These are phyloP conservation scores for Ustanciosporium gigantosporum DNA, from an alignment of 1,284 basidiomycete species.

Conservation along the genomic window DNA sequence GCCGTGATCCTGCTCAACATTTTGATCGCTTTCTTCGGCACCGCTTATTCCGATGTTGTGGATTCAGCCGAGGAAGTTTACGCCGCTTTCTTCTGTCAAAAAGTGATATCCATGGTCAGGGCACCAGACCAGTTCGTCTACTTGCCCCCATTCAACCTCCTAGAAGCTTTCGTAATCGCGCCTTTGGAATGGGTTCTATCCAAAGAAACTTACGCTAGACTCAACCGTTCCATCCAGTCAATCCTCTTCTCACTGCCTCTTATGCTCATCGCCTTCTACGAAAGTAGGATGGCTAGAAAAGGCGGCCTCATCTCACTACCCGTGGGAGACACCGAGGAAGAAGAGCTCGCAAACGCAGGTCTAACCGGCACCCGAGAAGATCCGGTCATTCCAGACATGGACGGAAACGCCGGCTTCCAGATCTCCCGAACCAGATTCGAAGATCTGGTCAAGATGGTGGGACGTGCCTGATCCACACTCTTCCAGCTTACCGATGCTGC, in stretches of 20 bases:
- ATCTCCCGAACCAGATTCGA: slow-evolving; percentile 37
- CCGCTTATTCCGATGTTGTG: slow-evolving; percentile 55
- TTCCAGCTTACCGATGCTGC: no score
- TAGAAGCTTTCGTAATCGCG: slow-evolving; percentile 78
- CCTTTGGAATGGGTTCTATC: slow-evolving; percentile 75
- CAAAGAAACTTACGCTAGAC: slow-evolving; percentile 32
- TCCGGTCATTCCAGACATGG: slow-evolving; percentile 40
- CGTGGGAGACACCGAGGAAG: slow-evolving; percentile 8
- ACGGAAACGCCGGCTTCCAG: slow-evolving; percentile 23
- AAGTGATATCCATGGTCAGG: slow-evolving; percentile 64
- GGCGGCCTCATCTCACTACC: slow-evolving; percentile 30
- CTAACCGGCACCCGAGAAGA: slow-evolving; percentile 27
- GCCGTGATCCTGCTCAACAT: slow-evolving; percentile 64
- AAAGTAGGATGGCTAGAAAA: slow-evolving; percentile 22
- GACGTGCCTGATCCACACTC: slow-evolving; percentile 1
- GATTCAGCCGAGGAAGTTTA: slow-evolving; percentile 43
- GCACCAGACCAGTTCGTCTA: slow-evolving; percentile 72
- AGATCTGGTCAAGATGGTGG: slow-evolving; percentile 22
- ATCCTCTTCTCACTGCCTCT: slow-evolving; percentile 41
- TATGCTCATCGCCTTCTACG: slow-evolving; percentile 48
- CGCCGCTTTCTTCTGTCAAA: slow-evolving; percentile 36
- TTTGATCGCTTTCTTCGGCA: slow-evolving; percentile 79
- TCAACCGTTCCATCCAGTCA: slow-evolving; percentile 41
- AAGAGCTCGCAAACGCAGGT: slow-evolving; percentile 7
- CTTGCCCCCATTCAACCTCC: slow-evolving; percentile 72